Conservation (phyloP, 2,329 filamentous ascomycete genomes). For the Colletotrichum sp. region DNA sequence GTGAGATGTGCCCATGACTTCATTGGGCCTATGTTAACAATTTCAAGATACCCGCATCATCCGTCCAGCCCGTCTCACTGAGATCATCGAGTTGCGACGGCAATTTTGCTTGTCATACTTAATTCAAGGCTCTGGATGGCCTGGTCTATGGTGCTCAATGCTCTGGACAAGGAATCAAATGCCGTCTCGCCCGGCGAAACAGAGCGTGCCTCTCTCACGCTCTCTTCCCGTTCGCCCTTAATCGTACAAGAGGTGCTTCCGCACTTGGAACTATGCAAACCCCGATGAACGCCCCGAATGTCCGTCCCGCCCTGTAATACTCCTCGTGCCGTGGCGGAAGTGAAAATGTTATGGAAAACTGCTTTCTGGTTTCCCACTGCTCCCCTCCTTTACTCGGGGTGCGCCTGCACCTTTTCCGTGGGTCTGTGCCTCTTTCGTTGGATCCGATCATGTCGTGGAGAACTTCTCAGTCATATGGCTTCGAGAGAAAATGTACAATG, state of each 20-base stretch:
- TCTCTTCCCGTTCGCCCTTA: neutral
- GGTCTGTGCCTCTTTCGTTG: conserved; percentile 21
- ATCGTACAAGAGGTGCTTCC: conserved; percentile 17
- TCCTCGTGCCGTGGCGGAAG: conserved; percentile 15
- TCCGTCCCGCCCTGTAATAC: conserved; percentile 14
- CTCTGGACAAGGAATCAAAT: conserved; percentile 3
- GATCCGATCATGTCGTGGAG: conserved; percentile 21
- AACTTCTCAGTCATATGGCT: conserved; percentile 22
- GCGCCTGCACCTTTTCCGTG: conserved; percentile 14
- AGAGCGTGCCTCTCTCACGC: neutral
- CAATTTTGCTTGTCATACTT: neutral
- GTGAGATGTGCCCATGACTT: neutral
- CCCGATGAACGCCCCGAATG: conserved; percentile 11
- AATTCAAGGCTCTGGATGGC: conserved; percentile 10
- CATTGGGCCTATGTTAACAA: neutral
- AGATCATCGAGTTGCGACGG: neutral
- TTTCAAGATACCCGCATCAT: neutral
- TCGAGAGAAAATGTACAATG: conserved; percentile 22
- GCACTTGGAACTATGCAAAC: conserved; percentile 14
- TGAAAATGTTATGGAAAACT: conserved; percentile 8
- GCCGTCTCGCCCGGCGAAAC: neutral
- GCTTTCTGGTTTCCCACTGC: conserved; percentile 4
- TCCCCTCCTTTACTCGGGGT: neutral
- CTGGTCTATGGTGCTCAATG: conserved; percentile 14
- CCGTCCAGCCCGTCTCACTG: neutral